phyloP scores from a whole-genome alignment of 2,329 filamentous ascomycete species.

The Colletotrichum abscissum region DNA sequence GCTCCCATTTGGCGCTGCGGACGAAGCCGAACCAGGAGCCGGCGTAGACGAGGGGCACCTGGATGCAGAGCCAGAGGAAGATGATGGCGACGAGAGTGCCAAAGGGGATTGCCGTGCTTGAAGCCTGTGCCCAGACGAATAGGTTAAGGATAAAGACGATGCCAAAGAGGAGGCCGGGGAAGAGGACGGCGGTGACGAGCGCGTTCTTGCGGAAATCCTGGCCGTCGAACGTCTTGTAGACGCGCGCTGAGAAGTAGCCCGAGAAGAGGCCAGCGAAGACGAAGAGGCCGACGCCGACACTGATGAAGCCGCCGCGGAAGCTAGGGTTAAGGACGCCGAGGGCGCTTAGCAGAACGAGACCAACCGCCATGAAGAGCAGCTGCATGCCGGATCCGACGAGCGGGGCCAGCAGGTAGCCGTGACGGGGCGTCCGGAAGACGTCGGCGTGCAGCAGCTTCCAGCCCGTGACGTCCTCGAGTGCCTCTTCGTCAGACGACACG shows the following conservation, averaged over 20 bases:
- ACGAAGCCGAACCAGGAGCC: conserved; percentile 83
- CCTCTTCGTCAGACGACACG: conserved; percentile 75
- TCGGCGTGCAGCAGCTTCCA: conserved; percentile 93
- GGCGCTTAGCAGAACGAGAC: conserved; percentile 78
- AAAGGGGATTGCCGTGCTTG: conserved; percentile 88
- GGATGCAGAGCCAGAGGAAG: conserved; percentile 85
- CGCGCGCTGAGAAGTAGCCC: conserved; percentile 85
- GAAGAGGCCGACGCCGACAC: conserved; percentile 84
- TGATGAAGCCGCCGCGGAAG: conserved; percentile 90
- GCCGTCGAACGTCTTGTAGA: conserved; percentile 87
- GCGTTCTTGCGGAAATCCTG: conserved; percentile 81
- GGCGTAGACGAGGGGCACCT: conserved; percentile 84
- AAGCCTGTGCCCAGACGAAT: conserved; percentile 91
- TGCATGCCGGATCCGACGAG: conserved; percentile 89
- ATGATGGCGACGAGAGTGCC: conserved; percentile 79
- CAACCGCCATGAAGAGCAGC: conserved; percentile 82
- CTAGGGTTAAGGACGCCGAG: conserved; percentile 85
- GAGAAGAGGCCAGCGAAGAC: conserved; percentile 86
- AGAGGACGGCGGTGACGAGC: conserved; percentile 79
- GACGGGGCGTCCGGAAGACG: conserved; percentile 80
- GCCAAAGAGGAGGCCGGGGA: conserved; percentile 82
- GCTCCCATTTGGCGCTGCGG: conserved; percentile 76
- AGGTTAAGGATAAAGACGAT: conserved; percentile 85
- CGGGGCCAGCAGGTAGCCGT: conserved; percentile 80
- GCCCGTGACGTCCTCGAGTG: conserved; percentile 82